Evolutionary conservation across 2,329 filamentous ascomycete species (phyloP), one percentile per base, ranked within the genome.

Genomic region (Claviceps monticola): DNA sequence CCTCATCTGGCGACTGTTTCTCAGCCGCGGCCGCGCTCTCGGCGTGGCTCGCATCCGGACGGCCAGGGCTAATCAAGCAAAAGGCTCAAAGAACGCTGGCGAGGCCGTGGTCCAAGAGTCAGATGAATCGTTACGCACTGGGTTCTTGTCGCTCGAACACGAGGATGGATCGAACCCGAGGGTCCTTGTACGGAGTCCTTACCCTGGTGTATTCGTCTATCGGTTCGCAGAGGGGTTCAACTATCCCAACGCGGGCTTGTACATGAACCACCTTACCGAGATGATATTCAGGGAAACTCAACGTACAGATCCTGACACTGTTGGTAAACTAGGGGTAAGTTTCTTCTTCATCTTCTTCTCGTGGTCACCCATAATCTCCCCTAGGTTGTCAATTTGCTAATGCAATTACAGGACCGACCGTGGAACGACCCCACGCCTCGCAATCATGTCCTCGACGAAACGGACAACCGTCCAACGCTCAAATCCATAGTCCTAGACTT

Each of bases 41-140:
- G 89, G 89, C 34, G 78, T 79, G 51, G 85, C 90, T 48, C 83
- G 82, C 54, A 82, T 97, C 17, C 88, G 93, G 64, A 95, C 89
- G 0, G 84, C 51, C 82, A 93, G 62, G 76, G 84, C 84, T 34
- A 66, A 83, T 49, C 51, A 71, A n/a, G 39, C 14, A 4, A 5
- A 2, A 11, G 50, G 16, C 9, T 34, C 46, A 14, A 53, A 51
- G 9, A 13, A 39, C 16, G 55, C 56, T n/a, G 56, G 57, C 41
- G 58, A 61, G 49, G 58, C 60, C 11, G 65, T 67, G 13, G 57
- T 68, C 9, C 72, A 73, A 45, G 75, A 78, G 58, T 80, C 80
- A 53, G 62, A 63, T 19, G 58, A 63, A 42, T 64, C 64, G 4
- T 59, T 64, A 34, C 67, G 67, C 44, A 66, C 67, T 39, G 68